phyloP scores from a whole-genome alignment of 192 early-diverging fungal species.

The Coemansia sp. region DNA sequence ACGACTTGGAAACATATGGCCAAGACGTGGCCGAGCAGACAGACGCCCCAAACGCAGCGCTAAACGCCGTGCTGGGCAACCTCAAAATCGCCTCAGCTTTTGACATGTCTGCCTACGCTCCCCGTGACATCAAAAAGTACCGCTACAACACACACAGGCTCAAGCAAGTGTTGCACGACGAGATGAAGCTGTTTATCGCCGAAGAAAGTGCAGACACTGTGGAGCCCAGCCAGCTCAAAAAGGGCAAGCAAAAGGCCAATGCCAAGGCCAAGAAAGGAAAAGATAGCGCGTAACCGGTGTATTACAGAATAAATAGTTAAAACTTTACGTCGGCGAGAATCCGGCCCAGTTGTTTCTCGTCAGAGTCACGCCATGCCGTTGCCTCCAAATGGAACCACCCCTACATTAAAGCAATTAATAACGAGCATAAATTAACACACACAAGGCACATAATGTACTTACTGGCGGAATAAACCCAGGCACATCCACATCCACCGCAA shows the following conservation, averaged over 20 bases:
- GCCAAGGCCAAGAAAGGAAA: no score
- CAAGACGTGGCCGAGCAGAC: constrained; percentile 14
- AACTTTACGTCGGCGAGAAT: constrained; percentile 45
- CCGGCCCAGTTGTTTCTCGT: constrained; percentile 47
- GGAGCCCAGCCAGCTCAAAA: no score
- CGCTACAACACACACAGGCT: constrained; percentile 9
- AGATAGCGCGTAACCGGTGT: no score
- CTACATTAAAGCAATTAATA: constrained; percentile 12
- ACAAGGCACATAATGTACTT: constrained; percentile 8
- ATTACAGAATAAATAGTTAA: no score
- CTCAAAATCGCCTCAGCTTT: constrained; percentile 40
- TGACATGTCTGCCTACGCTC: constrained; percentile 33
- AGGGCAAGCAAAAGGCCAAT: no score
- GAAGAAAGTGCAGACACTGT: constrained; percentile 18
- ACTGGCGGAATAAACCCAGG: constrained; percentile 49
- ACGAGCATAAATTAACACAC: constrained; percentile 1
- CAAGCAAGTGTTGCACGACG: constrained; percentile 23
- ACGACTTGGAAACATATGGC: constrained; percentile 13
- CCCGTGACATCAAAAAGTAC: constrained; percentile 25
- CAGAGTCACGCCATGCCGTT: constrained; percentile 41
- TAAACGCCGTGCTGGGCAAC: neutral
- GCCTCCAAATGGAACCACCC: constrained; percentile 54
- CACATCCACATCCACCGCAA: constrained; percentile 46
- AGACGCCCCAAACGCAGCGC: neutral
- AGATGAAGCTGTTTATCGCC: constrained; percentile 33